These are phyloP conservation scores for Zizania latifolia DNA, from an alignment of 176 grass and related monocot genomes.

Conservation along the genomic window DNA sequence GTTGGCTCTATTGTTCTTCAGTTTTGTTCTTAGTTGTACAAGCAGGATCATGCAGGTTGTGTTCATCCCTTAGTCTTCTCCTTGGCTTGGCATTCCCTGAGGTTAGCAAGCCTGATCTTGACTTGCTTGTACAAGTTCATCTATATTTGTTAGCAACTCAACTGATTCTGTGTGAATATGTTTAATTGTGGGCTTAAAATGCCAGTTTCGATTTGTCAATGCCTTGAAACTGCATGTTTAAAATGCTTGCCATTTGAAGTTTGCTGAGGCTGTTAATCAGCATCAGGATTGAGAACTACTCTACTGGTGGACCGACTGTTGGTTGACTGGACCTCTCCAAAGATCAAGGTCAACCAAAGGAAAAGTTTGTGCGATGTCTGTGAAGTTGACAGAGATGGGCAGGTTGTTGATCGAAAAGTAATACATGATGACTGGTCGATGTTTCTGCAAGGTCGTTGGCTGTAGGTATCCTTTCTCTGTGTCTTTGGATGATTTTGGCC, in stretches of 20 bases:
- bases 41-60: too few species aligned
- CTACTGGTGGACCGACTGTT: background rate
- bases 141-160: background rate
- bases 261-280: background rate
- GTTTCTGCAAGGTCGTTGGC: background rate
- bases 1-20: background rate
- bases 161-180: background rate
- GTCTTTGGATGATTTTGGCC: too few species aligned
- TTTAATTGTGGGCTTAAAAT: too few species aligned
- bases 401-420: background rate
- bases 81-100: background rate
- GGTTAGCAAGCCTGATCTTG: background rate
- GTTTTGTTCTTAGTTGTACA: background rate
- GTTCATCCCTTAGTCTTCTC: too few species aligned
- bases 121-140: background rate
- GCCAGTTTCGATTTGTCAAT: background rate
- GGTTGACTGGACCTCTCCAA: background rate
- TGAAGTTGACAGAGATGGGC: background rate
- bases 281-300: background rate
- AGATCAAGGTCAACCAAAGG: background rate
- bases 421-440: background rate
- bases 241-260: background rate
- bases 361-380: background rate
- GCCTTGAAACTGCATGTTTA: too few species aligned
- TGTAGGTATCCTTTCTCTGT: too few species aligned